Percentiles rank a stretch among this genome's conserved stretches.
Conservation (phyloP, 768 basidiomycete species). For the Lactarius evosmus region DNA sequence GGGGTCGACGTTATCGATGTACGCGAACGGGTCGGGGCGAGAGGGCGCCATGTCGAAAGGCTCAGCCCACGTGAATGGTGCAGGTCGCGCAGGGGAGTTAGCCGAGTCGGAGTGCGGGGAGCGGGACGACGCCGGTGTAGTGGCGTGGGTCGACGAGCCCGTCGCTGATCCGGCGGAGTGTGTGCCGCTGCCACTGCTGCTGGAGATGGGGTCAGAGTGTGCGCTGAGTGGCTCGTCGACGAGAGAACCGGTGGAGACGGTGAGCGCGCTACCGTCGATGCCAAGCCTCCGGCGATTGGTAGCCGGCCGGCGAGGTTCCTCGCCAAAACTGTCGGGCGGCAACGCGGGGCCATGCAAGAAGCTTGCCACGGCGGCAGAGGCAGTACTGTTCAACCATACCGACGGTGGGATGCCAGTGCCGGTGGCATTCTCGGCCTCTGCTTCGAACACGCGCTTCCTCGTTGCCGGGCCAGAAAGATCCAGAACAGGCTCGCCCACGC, state of each 20-base stretch:
- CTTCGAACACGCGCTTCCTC: slow-evolving; percentile 57
- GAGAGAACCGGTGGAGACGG: neutral
- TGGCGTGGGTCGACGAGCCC: slow-evolving; percentile 25
- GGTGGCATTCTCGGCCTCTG: slow-evolving; percentile 26
- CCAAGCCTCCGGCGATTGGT: slow-evolving; percentile 30
- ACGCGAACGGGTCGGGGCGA: slow-evolving; percentile 32
- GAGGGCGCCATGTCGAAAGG: slow-evolving; percentile 9
- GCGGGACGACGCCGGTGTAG: slow-evolving; percentile 15
- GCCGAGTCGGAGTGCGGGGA: slow-evolving; percentile 10
- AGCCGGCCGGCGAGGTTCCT: slow-evolving; percentile 32
- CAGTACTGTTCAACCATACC: slow-evolving; percentile 43
- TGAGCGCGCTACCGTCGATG: slow-evolving; percentile 1
- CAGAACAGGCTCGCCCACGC: slow-evolving; percentile 19
- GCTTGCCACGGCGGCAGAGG: slow-evolving; percentile 52
- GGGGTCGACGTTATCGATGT: slow-evolving; percentile 21
- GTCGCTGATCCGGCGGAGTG: neutral
- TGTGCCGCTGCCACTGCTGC: neutral
- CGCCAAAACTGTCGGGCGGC: slow-evolving; percentile 30
- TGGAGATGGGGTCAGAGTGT: neutral
- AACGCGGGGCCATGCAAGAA: slow-evolving; percentile 45
- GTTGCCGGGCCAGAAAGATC: slow-evolving; percentile 20
- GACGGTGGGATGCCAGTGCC: neutral
- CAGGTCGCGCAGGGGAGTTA: slow-evolving; percentile 5
- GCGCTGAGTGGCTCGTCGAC: neutral
- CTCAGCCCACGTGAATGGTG: neutral